phyloP scores from a whole-genome alignment of 495 filamentous ascomycete genomes.

The Trichocladium uniseriatum region DNA sequence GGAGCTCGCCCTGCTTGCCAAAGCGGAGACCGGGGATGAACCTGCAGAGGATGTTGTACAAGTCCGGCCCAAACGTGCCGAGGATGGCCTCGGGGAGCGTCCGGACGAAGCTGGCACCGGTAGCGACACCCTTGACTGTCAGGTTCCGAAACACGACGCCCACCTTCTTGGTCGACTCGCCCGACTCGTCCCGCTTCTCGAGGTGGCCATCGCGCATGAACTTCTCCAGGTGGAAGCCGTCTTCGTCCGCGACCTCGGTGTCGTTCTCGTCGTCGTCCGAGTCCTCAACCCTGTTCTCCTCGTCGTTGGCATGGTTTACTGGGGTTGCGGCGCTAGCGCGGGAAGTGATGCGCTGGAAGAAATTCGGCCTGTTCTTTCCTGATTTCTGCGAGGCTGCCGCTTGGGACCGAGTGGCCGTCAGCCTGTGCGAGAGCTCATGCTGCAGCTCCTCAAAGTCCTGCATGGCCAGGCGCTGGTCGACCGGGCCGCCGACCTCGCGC shows the following conservation, averaged over 20 bases:
- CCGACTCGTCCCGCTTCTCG: slow-evolving; percentile 59
- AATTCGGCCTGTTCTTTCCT: slow-evolving; percentile 2
- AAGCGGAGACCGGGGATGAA: slow-evolving; percentile 55
- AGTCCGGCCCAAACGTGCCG: slow-evolving; percentile 77
- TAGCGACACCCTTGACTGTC: slow-evolving; percentile 63
- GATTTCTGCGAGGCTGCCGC: slow-evolving; percentile 10
- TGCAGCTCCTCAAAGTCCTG: slow-evolving; percentile 63
- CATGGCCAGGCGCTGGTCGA: slow-evolving; percentile 55
- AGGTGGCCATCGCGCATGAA: slow-evolving; percentile 76
- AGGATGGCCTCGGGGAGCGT: slow-evolving; percentile 69
- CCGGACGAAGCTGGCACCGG: slow-evolving; percentile 57
- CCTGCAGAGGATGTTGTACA: slow-evolving; percentile 57
- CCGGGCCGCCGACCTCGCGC: slow-evolving; percentile 51
- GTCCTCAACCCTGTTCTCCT: neutral
- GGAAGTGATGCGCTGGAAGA: slow-evolving; percentile 18
- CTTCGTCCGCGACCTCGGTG: slow-evolving; percentile 26
- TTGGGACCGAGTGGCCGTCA: slow-evolving; percentile 10
- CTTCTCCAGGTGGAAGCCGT: slow-evolving; percentile 57
- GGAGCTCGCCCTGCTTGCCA: slow-evolving; percentile 34
- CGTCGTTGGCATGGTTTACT: neutral
- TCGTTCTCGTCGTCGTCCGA: slow-evolving; percentile 35
- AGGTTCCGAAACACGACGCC: slow-evolving; percentile 77
- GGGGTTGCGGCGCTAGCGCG: slow-evolving; percentile 9
- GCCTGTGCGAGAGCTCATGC: slow-evolving; percentile 48
- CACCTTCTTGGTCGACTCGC: slow-evolving; percentile 68